Evolutionary conservation across 1,139 yeast species (phyloP), one percentile per base, ranked within the genome.

Genomic region (Pichia sp.): DNA sequence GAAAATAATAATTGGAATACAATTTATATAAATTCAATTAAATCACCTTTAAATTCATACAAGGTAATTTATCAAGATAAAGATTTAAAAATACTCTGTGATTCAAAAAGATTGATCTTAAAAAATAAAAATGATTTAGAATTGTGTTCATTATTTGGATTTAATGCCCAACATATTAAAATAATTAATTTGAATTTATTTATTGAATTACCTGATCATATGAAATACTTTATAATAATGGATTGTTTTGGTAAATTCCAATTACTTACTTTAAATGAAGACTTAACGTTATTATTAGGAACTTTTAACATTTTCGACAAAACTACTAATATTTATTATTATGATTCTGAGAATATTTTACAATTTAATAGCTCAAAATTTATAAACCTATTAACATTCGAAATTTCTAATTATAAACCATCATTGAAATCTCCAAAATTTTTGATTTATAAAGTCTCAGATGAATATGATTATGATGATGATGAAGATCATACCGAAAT

Each of bases 111-210:
- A 16, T 27, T 30, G 6, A 27, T 40, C 12, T 26, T 45, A 16
- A 16, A 35, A 32, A 45, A 40, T 37, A n/a, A 4, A 4, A 30
- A 31, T 11, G 32, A 25, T 24, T n/a, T 20, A 7, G 47, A 45
- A 37, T 22, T 45, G 3, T 42, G 47, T 24, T 41, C 47, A 2
- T 30, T 45, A 11, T 45, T 45, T 31, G 36, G 41, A 25, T 20
- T 45, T 22, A 6, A 27, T 20, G 23, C 4, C 25, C 20, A 23
- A 4, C n/a, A n/a, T 20, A 32, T 43, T 8, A 32, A 39, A 22
- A 26, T 39, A 8, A 39, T 43, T 10, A 35, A 43, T 20, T 29
- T 43, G 9, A 43, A 39, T 30, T 24, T 23, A 24, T n/a, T 43
- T 27, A 4, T 36, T 10, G 23, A 30, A 34, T 27, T 32, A n/a